Conservation (phyloP, 169 alveolate species). For the Plasmodium fragile region DNA sequence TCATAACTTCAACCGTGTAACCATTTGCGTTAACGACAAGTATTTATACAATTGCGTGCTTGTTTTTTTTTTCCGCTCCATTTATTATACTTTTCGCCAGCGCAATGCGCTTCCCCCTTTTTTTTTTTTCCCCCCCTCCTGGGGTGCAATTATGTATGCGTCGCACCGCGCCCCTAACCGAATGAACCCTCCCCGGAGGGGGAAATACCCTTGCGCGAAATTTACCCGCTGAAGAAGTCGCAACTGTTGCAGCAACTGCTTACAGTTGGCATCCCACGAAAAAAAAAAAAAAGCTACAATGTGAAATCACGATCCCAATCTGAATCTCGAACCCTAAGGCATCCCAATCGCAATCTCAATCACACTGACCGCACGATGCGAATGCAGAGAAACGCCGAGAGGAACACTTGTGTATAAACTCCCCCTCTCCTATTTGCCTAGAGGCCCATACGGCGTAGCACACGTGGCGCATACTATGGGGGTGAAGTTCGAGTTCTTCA, state of each 20-base stretch:
- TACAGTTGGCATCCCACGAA: background rate
- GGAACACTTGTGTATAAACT: background rate
- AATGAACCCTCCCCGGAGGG: background rate
- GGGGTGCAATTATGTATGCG: background rate
- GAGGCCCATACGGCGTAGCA: background rate
- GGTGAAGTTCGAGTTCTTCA: slow-evolving; percentile 64
- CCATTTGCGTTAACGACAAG: background rate
- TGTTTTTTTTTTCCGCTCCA: background rate
- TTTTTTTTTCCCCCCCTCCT: background rate
- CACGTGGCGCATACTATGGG: slow-evolving; percentile 40
- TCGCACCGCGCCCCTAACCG: background rate
- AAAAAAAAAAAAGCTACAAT: no score
- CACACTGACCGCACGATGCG: background rate
- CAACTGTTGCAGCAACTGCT: background rate
- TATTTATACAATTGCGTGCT: background rate
- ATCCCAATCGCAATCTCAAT: background rate
- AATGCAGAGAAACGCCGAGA: background rate
- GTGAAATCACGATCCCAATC: background rate
- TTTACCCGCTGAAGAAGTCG: background rate
- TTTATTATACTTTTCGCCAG: background rate
- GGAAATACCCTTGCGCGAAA: background rate
- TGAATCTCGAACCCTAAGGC: background rate
- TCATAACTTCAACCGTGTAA: background rate
- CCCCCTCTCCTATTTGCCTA: background rate
- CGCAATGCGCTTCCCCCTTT: background rate